Conservation (phyloP, 345 rosid genomes). For the Leavenworthia alabamica region DNA sequence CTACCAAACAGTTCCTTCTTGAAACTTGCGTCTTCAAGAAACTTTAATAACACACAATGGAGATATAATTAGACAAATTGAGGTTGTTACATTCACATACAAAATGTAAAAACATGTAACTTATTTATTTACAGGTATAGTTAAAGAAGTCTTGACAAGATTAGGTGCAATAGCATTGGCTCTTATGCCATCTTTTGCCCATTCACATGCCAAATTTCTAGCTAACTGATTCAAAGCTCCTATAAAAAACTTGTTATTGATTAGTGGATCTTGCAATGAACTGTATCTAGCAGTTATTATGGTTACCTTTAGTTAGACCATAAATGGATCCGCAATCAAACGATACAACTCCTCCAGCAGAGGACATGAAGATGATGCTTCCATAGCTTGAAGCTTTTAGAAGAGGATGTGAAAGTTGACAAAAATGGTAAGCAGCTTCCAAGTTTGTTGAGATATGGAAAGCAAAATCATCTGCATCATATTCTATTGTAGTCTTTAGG, state of each 20-base stretch:
- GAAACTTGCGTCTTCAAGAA: not conserved
- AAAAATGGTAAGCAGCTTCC: slow-evolving; percentile 43
- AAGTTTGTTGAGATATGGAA: slow-evolving; percentile 37
- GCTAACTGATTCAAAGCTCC: slow-evolving; percentile 52
- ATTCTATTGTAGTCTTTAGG: slow-evolving; percentile 38
- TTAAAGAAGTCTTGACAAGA: slow-evolving; percentile 36
- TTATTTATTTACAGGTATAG: not conserved
- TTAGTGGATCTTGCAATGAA: not conserved
- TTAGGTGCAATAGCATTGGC: slow-evolving; percentile 50
- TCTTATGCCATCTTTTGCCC: slow-evolving; percentile 65
- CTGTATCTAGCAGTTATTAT: not conserved
- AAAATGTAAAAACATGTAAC: not conserved
- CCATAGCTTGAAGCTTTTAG: slow-evolving; percentile 46
- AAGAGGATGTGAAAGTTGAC: slow-evolving; percentile 46
- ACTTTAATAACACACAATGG: not conserved
- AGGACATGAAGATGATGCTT: slow-evolving; percentile 44
- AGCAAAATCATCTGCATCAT: slow-evolving; percentile 37
- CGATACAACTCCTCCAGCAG: slow-evolving; percentile 29
- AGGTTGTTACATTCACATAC: not conserved
- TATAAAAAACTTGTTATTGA: not conserved
- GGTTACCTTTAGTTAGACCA: slow-evolving; percentile 37
- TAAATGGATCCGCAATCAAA: slow-evolving; percentile 18
- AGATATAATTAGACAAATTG: not conserved
- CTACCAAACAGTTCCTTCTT: slow-evolving; percentile 6
- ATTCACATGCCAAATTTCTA: slow-evolving; percentile 60